Percentiles rank a stretch among this genome's conserved stretches.
Conservation (phyloP, 2,329 filamentous ascomycete species). For the Arthrobotrys musiformis region DNA sequence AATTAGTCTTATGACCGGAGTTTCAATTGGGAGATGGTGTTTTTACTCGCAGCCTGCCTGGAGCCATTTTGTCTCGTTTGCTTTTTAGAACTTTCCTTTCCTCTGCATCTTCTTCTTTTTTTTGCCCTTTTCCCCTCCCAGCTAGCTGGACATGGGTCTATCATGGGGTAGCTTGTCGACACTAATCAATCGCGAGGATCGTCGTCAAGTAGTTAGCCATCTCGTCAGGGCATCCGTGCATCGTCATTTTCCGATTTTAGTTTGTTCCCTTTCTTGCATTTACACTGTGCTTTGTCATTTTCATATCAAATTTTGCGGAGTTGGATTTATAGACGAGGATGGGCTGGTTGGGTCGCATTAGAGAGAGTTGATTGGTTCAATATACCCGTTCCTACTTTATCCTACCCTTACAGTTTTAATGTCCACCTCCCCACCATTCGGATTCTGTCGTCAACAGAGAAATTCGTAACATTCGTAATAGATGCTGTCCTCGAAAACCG, state of each 20-base stretch:
- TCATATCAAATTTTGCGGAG: constrained; percentile 56
- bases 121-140: constrained; percentile 23
- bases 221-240: constrained; percentile 55
- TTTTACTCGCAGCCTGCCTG: constrained; percentile 42
- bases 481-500: constrained; percentile 9
- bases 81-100: constrained; percentile 49
- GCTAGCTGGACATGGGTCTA: constrained; percentile 42
- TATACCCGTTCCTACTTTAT: constrained; percentile 56
- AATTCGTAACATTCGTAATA: constrained; percentile 15
- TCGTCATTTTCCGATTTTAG: constrained; percentile 56
- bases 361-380: constrained; percentile 56
- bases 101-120: constrained; percentile 37
- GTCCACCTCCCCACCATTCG: constrained; percentile 55
- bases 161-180: constrained; percentile 56
- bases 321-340: constrained; percentile 57
- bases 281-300: constrained; percentile 54
- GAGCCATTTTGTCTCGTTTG: constrained; percentile 49
- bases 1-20: constrained; percentile 56
- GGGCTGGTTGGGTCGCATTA: constrained; percentile 56
- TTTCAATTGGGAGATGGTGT: constrained; percentile 56
- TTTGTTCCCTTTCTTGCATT: constrained; percentile 51
- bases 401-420: constrained; percentile 57
- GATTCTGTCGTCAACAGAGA: constrained; percentile 34
- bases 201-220: constrained; percentile 52
- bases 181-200: constrained; percentile 55